Conservation (phyloP, 116 monocot genomes). For the Trichopus zeylanicus region DNA sequence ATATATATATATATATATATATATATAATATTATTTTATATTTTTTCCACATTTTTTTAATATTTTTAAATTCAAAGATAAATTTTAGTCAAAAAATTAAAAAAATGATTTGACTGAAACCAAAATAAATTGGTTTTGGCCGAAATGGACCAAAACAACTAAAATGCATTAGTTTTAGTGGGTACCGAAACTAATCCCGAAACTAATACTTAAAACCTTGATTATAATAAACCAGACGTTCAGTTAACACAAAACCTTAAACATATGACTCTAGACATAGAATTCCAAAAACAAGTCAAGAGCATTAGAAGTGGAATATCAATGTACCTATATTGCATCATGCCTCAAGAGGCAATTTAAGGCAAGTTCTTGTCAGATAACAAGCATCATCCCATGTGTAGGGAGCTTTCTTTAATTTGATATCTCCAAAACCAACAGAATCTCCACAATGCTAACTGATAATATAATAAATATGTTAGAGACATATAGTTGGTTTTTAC, state of each 20-base stretch:
- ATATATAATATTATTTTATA: no score
- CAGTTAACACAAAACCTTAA: not conserved
- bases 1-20: no score
- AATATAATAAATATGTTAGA: conserved; percentile 5
- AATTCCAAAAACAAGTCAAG: not conserved
- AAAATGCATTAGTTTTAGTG: no score
- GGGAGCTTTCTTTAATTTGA: conserved; percentile 62
- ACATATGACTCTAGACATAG: not conserved
- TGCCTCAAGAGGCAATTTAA: conserved; percentile 44
- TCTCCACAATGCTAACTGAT: conserved; percentile 62
- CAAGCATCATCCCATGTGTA: conserved; percentile 93
- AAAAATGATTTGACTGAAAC: no score
- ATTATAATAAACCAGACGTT: no score
- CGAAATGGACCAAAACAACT: no score
- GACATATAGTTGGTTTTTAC: not conserved
- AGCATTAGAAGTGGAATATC: not conserved
- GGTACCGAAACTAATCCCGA: no score
- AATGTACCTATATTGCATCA: conserved; percentile 77
- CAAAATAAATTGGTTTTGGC: no score
- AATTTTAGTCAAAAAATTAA: no score
- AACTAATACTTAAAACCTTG: no score
- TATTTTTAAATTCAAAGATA: no score
- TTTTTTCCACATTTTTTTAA: no score
- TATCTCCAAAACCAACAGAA: conserved; percentile 89
- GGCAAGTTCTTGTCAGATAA: conserved; percentile 68